Evolutionary conservation across 2,329 filamentous ascomycete species (phyloP).

Genomic region (Botrytis pseudocinerea): DNA sequence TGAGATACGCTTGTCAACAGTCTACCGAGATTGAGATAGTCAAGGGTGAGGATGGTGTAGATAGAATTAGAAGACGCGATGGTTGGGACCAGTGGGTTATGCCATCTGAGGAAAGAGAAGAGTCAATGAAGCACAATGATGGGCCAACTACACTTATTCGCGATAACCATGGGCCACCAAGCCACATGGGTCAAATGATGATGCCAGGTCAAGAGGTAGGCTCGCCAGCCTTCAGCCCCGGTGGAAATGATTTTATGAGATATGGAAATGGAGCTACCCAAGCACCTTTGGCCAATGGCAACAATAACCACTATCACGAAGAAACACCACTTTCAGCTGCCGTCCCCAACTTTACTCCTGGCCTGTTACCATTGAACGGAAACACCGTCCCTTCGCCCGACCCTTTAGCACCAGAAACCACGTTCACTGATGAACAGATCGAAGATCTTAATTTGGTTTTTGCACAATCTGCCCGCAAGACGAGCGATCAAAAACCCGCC

Average conservation of each 20-base stretch:
- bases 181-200: conserved; percentile 34
- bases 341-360: conserved; percentile 57
- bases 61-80: conserved; percentile 73
- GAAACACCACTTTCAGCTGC: conserved; percentile 61
- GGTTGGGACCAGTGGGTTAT: conserved; percentile 82
- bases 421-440: conserved; percentile 55
- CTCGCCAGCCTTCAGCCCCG: conserved; percentile 38
- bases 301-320: conserved; percentile 45
- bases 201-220: conserved; percentile 36
- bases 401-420: conserved; percentile 41
- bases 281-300: conserved; percentile 38
- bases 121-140: conserved; percentile 71
- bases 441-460: conserved; percentile 54
- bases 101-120: conserved; percentile 68
- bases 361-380: conserved; percentile 29
- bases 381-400: conserved; percentile 25
- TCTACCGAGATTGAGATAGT: conserved; percentile 74
- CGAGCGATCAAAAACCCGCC: conserved; percentile 41
- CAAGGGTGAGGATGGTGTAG: conserved; percentile 71
- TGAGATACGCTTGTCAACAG: conserved; percentile 73
- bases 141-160: conserved; percentile 54
- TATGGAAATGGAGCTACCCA: conserved; percentile 32
- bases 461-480: conserved; percentile 41
- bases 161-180: conserved; percentile 31
- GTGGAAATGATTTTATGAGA: conserved; percentile 37